A percentile compares a stretch with the other conserved stretches of the same genome.
Evolutionary conservation across 257 asterid species (phyloP).

Genomic region (Nicotiana undulata): DNA sequence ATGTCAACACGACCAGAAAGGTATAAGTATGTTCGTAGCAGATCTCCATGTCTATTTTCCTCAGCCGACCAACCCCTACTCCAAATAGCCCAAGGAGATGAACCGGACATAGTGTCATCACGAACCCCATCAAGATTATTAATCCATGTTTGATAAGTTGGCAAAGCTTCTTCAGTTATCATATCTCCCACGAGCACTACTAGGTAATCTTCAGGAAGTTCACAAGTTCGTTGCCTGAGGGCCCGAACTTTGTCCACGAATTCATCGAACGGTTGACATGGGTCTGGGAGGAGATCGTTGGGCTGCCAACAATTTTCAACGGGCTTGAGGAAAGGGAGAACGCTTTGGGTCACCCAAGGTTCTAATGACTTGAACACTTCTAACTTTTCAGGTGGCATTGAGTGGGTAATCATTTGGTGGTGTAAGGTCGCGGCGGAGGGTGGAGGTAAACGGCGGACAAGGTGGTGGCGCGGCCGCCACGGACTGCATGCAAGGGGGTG

Average conservation of each 20-base stretch:
- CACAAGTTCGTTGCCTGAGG: slow-evolving; percentile 15
- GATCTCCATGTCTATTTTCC: slow-evolving; percentile 35
- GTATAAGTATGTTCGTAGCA: slow-evolving; percentile 27
- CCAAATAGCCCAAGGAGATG: slow-evolving; percentile 37
- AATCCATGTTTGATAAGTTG: slow-evolving; percentile 25
- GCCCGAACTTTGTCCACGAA: slow-evolving; percentile 22
- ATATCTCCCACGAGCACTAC: slow-evolving; percentile 33
- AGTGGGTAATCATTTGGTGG: background rate
- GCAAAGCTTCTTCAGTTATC: slow-evolving; percentile 30
- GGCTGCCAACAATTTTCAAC: slow-evolving; percentile 36
- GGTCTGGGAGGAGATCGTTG: slow-evolving; percentile 25
- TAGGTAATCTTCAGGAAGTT: slow-evolving; percentile 27
- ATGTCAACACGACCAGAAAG: slow-evolving; percentile 39
- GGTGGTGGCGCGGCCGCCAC: background rate
- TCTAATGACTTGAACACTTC: slow-evolving; percentile 33
- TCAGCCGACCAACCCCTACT: slow-evolving; percentile 36
- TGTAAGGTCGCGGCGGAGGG: slow-evolving; percentile 1
- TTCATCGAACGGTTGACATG: slow-evolving; percentile 1
- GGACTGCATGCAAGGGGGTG: background rate
- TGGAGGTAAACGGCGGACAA: background rate
- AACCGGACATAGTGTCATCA: slow-evolving; percentile 25
- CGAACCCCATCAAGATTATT: slow-evolving; percentile 20
- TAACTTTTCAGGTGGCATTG: slow-evolving; percentile 21
- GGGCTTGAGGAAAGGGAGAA: slow-evolving; percentile 31
- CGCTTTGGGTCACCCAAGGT: slow-evolving; percentile 19